A percentile compares a stretch with the other conserved stretches of the same genome.
Evolutionary conservation across 495 filamentous ascomycete genomes (phyloP).

Genomic region (Usnea hakonensis): DNA sequence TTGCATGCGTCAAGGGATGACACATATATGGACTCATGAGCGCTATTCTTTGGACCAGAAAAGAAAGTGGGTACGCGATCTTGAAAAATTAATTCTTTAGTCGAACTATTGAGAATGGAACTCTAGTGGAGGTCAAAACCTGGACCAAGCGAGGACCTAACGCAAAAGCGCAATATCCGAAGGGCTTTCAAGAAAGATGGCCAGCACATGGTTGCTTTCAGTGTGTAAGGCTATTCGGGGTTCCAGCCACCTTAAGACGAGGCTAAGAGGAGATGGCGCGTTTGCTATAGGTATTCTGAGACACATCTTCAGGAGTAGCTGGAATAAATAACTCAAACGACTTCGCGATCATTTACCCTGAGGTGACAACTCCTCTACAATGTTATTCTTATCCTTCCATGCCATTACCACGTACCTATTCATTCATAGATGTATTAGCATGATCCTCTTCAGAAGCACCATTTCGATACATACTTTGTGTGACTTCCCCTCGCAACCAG

Average conservation of each 20-base stretch:
- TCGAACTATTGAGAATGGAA: not conserved
- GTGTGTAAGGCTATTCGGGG: not conserved
- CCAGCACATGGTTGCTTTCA: not conserved
- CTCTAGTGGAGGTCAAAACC: not conserved
- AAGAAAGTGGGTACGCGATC: not conserved
- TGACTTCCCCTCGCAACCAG: constrained; percentile 86
- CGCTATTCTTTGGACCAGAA: constrained; percentile 3
- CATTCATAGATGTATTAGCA: constrained; percentile 7
- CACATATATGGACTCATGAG: no score
- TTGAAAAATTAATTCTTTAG: not conserved
- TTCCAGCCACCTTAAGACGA: not conserved
- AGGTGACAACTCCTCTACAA: constrained; percentile 1
- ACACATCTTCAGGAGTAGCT: no score
- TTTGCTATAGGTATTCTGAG: no score
- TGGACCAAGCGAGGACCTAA: not conserved
- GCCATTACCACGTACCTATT: constrained; percentile 49
- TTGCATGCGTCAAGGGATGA: no score
- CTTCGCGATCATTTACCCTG: not conserved
- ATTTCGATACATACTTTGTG: constrained; percentile 64
- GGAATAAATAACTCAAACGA: not conserved
- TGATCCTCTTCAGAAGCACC: not conserved
- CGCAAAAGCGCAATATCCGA: no score
- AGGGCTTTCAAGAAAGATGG: no score
- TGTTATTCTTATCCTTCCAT: constrained; percentile 54
- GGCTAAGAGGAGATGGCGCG: not conserved